Conservation (phyloP, 140 eudicot genomes). For the Stevia rebaudiana region DNA sequence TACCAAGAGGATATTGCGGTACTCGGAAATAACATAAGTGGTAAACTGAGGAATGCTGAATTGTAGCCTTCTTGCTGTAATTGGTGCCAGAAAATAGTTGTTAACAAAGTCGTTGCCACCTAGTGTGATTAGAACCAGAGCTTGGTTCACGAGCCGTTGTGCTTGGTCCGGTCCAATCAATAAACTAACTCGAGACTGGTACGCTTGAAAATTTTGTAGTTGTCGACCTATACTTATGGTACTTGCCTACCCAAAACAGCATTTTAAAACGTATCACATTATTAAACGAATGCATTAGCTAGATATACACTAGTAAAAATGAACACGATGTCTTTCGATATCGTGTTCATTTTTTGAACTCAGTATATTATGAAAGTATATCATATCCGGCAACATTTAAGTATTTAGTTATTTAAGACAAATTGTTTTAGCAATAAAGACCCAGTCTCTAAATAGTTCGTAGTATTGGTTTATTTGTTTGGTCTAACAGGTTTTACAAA, state of each 20-base stretch:
- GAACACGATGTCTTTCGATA: too few species aligned
- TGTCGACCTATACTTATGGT: slow-evolving; percentile 54
- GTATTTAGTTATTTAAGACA: too few species aligned
- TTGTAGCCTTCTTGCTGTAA: slow-evolving; percentile 58
- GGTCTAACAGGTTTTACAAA: too few species aligned
- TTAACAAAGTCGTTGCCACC: slow-evolving; percentile 87
- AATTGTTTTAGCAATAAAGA: too few species aligned
- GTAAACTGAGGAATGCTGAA: slow-evolving; percentile 44
- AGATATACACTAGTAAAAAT: too few species aligned
- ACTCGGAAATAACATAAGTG: slow-evolving; percentile 43
- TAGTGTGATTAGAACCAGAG: slow-evolving; percentile 52
- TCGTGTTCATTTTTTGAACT: too few species aligned
- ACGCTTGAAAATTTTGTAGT: slow-evolving; percentile 38
- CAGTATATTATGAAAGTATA: too few species aligned
- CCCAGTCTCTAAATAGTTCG: too few species aligned
- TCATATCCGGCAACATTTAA: too few species aligned
- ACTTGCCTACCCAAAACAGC: slow-evolving; percentile 39
- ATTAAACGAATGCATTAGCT: slow-evolving; percentile 2
- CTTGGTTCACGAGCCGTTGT: slow-evolving; percentile 46
- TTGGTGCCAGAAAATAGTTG: slow-evolving; percentile 62
- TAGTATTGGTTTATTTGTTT: too few species aligned
- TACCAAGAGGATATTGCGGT: slow-evolving; percentile 55
- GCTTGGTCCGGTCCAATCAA: slow-evolving; percentile 43
- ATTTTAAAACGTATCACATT: background rate
- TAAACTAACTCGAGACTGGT: slow-evolving; percentile 45